Evolutionary conservation across 2,329 filamentous ascomycete species (phyloP).

Genomic region (Graphiopsis chlorocephala): DNA sequence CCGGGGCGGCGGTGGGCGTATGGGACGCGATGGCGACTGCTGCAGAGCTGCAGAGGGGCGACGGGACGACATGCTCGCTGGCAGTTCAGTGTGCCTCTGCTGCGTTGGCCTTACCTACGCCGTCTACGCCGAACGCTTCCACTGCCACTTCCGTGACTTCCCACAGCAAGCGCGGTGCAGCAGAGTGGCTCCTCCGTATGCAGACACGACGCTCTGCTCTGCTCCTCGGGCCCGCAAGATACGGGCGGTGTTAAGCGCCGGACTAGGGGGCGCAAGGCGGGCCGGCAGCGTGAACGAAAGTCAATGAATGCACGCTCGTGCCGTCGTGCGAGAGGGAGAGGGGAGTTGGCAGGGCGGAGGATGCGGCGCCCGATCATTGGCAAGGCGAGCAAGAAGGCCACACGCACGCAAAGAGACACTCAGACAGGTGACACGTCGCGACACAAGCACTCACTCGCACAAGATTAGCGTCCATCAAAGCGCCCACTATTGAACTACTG

Average conservation of each 20-base stretch:
- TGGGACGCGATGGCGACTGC: slow-evolving; percentile 1
- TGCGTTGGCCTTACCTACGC: neutral
- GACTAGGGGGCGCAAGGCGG: neutral
- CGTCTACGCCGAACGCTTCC: neutral
- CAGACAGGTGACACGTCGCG: neutral
- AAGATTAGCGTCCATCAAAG: neutral
- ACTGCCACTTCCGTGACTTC: too few species aligned
- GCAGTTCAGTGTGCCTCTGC: neutral
- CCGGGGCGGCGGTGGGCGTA: neutral
- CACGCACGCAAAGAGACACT: neutral
- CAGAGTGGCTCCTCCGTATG: neutral
- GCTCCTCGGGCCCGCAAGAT: slow-evolving; percentile 5
- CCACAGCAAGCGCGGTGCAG: slow-evolving; percentile 7
- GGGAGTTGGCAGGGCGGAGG: neutral
- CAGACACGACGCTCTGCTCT: neutral
- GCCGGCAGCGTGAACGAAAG: neutral
- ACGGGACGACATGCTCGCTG: slow-evolving; percentile 2
- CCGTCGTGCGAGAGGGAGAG: neutral
- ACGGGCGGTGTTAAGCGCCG: slow-evolving; percentile 8
- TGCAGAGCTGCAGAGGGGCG: slow-evolving; percentile 13
- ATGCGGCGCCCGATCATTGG: neutral
- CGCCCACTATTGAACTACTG: neutral
- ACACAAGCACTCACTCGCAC: neutral
- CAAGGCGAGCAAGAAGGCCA: neutral
- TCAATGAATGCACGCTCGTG: slow-evolving; percentile 3